Percentiles rank a stretch among this genome's conserved stretches.
Conservation (phyloP, 73 alveolate species). For the Tetrahymena thermophila region DNA sequence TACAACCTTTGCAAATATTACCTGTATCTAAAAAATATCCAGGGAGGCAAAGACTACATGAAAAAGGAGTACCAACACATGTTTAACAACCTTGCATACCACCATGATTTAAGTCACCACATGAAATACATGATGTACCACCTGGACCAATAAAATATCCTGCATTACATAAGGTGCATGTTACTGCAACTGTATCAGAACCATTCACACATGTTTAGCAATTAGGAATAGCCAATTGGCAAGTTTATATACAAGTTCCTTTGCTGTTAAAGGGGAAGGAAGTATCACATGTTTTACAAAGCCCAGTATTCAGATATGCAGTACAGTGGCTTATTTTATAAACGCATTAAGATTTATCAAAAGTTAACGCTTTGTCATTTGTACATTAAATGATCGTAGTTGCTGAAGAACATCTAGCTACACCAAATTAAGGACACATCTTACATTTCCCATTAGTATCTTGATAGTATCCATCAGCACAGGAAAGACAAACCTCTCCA, state of each 20-base stretch:
- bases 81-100: neutral
- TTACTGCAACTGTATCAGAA: neutral
- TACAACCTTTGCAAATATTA: neutral
- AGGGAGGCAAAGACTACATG: neutral
- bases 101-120: neutral
- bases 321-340: neutral
- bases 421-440: neutral
- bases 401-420: neutral
- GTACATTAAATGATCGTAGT: neutral
- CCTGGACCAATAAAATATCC: neutral
- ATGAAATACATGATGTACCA: neutral
- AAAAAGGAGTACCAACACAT: neutral
- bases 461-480: neutral
- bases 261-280: neutral
- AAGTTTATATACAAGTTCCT: neutral
- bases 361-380: neutral
- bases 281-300: neutral
- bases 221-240: neutral
- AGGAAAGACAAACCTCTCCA: neutral
- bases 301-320: neutral
- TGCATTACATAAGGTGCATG: neutral
- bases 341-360: neutral
- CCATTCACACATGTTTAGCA: neutral
- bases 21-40: neutral
- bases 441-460: neutral